These are phyloP conservation scores for Cercis canadensis DNA, from an alignment of 306 rosid species.

Conservation along the genomic window DNA sequence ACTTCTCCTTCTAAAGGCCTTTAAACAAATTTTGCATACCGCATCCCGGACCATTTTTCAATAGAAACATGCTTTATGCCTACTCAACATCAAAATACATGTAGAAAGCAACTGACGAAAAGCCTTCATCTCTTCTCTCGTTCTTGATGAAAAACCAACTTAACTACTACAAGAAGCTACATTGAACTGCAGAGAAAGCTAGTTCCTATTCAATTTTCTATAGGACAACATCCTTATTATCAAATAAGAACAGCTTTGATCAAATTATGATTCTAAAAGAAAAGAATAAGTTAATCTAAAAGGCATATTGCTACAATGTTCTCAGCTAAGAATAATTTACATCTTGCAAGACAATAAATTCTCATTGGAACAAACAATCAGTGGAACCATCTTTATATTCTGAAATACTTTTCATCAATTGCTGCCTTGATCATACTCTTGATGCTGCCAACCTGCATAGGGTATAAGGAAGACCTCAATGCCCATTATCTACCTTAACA, in stretches of 20 bases:
- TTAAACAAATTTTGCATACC: too few relatives aligned
- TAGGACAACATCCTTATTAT: constrained; percentile 39
- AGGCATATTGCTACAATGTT: constrained; percentile 48
- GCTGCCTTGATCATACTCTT: constrained; percentile 48
- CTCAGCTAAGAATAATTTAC: constrained; percentile 59
- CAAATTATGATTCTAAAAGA: constrained; percentile 44
- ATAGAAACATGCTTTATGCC: too few relatives aligned
- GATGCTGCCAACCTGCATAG: constrained; percentile 47
- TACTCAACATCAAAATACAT: not conserved
- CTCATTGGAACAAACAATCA: constrained; percentile 45
- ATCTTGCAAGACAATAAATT: constrained; percentile 51
- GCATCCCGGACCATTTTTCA: too few relatives aligned
- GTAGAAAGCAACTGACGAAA: not conserved
- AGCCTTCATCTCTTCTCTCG: not conserved
- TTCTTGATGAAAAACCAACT: constrained; percentile 1
- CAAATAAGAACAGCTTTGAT: constrained; percentile 36
- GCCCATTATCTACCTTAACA: constrained; percentile 51
- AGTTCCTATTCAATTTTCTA: not conserved
- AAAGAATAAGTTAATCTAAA: constrained; percentile 30
- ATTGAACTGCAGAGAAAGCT: constrained; percentile 16
- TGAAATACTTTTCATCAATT: constrained; percentile 45
- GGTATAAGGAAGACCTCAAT: constrained; percentile 33
- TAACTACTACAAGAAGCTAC: constrained; percentile 4
- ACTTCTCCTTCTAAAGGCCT: too few relatives aligned
- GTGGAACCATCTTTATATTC: constrained; percentile 48